phyloP scores from a whole-genome alignment of 1,284 basidiomycete genomes.

The Apiotrichum akiyoshidainum region DNA sequence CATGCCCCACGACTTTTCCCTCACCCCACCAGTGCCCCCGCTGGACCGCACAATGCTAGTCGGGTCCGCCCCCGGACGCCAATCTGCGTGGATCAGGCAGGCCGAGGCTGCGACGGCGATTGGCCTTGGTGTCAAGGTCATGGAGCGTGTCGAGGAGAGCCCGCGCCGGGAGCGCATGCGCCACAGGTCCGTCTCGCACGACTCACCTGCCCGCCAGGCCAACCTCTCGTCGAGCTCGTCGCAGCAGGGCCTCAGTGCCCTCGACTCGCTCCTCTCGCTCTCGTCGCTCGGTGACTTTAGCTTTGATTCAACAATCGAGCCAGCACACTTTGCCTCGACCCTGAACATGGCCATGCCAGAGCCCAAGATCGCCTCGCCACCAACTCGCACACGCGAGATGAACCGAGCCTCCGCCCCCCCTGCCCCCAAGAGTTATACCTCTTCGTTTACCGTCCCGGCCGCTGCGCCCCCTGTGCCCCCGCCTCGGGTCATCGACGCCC shows the following conservation, averaged over 20 bases:
- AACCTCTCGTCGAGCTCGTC: slow-evolving; percentile 3
- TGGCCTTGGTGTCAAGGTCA: slow-evolving; percentile 15
- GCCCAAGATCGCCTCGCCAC: slow-evolving; percentile 11
- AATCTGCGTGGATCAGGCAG: slow-evolving; percentile 17
- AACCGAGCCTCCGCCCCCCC: slow-evolving; percentile 23
- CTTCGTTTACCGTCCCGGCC: slow-evolving; percentile 1
- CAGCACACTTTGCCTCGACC: slow-evolving; percentile 32
- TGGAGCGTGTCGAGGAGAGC: slow-evolving; percentile 32
- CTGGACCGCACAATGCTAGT: slow-evolving; percentile 13
- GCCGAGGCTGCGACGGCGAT: neutral
- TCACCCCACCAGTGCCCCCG: slow-evolving; percentile 25
- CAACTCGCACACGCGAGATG: slow-evolving; percentile 13
- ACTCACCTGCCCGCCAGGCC: slow-evolving; percentile 10
- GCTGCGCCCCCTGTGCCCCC: slow-evolving; percentile 11
- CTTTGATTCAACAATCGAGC: slow-evolving; percentile 42
- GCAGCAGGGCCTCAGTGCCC: slow-evolving; percentile 10
- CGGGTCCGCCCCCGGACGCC: slow-evolving; percentile 15
- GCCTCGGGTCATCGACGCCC: slow-evolving; percentile 2
- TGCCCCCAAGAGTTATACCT: slow-evolving; percentile 15
- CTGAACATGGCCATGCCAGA: slow-evolving; percentile 35
- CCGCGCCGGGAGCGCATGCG: slow-evolving; percentile 18
- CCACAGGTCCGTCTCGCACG: slow-evolving; percentile 23
- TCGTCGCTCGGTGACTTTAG: slow-evolving; percentile 36
- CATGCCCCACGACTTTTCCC: slow-evolving; percentile 40
- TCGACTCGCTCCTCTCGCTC: slow-evolving; percentile 23